Evolutionary conservation across 106 monocot genomes (phyloP), one percentile per base, ranked within the genome.

Genomic region (Dendrobium catenatum): DNA sequence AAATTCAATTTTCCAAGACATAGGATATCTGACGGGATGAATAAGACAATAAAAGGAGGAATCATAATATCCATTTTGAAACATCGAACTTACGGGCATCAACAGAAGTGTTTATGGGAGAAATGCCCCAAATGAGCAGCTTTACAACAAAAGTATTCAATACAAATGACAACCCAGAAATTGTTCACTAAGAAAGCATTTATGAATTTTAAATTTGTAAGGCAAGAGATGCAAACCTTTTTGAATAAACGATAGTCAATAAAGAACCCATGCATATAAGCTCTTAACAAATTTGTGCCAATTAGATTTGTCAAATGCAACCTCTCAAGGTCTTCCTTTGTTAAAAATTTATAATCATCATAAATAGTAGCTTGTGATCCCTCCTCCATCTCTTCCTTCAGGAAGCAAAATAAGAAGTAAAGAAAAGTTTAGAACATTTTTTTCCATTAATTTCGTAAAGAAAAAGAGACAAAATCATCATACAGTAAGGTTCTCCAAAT

Each of bases 321-420:
- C 48, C 86, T 85, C 77, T 92, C 94, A 84, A 98, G 80, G 61
- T 98, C 97, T 55, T 98, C 92, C 87, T 89, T 91, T 18, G 97
- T 98, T 64, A 94, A 80, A 81, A 94, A 98, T 72, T 93, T 98
- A 75, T 81, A 91, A 85, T 94, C 86, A 83, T 98, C 97, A 85
- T 93, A 94, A 58, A 98, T 88, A 37, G 83, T 79, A 37, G 80
- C 83, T 79, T 98, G 80, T 55, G 89, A 56, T 29, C 80, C 86
- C 79, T 98, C 97, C 81, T 98, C 97, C 89, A 93, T 82, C 83
- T 98, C 97, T 83, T 98, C 97, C 97, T 98, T 79, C 55, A 81
- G 84, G 75, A 79, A 33, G 61, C 9, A 26, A 24, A 42, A 51
- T 26, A 42, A 77, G 22, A 75, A 78, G 13, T 51, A 51, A 51